These are phyloP conservation scores for Clonostachys byssicola DNA, from an alignment of 2,329 filamentous ascomycete genomes.

Conservation along the genomic window DNA sequence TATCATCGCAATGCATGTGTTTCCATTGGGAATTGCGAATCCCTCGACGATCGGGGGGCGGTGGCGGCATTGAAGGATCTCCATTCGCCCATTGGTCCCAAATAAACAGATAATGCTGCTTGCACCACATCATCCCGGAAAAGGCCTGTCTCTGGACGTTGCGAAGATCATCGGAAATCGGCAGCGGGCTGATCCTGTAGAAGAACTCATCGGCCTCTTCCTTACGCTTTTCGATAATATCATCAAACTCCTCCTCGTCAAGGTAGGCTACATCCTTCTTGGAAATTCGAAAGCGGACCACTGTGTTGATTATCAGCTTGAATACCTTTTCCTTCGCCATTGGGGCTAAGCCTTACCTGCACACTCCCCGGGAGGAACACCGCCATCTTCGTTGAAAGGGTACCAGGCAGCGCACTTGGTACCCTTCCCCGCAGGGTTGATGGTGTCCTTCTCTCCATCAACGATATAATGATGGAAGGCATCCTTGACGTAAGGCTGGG, in stretches of 20 bases:
- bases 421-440: conserved; percentile 76
- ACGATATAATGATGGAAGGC: conserved; percentile 90
- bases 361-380: conserved; percentile 85
- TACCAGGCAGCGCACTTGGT: conserved; percentile 94
- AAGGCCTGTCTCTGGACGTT: conserved; percentile 95
- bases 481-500: conserved; percentile 85
- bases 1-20: conserved; percentile 91
- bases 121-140: conserved; percentile 97
- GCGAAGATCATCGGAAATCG: conserved; percentile 88
- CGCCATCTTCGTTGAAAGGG: conserved; percentile 83
- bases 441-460: conserved; percentile 70
- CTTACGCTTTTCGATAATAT: conserved; percentile 79
- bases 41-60: conserved; percentile 72
- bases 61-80: conserved; percentile 82
- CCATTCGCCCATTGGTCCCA: conserved; percentile 98
- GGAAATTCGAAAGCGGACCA: conserved; percentile 87
- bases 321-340: conserved; percentile 1
- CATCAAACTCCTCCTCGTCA: conserved; percentile 89
- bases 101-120: conserved; percentile 94
- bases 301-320: conserved; percentile 26
- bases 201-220: conserved; percentile 97
- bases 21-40: conserved; percentile 90
- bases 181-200: conserved; percentile 85
- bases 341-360: conserved; percentile 53
- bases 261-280: conserved; percentile 72